Evolutionary conservation across 306 rosid genomes (phyloP), one percentile per base, ranked within the genome.

Genomic region (Vigna angularis): DNA sequence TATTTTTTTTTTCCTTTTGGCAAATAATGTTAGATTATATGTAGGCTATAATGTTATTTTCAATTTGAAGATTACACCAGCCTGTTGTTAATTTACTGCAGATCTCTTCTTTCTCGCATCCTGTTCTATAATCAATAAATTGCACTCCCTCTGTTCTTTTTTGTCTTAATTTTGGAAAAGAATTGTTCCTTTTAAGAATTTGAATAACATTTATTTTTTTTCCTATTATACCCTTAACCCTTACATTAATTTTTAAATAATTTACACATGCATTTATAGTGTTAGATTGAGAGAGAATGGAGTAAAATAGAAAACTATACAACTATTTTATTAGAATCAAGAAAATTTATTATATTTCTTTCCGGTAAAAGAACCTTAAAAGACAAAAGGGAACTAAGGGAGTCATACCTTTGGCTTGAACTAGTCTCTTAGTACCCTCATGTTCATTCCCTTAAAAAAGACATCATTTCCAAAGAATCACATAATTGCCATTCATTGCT

Each of bases 401-500:
- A 36, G 42, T 36, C 42, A 55, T 64, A 76, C 42, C 45, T 36
- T 67, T 63, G 40, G 59, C 70, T 79, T 74, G 63, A 69, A 62
- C 42, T 30, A 78, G 63, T 32, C 10, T 73, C 66, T 67, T 44
- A n/a, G 62, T 22, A 34, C 20, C 26, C 26, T 44, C 49, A 9
- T 66, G 70, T 53, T 51, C 53, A 55, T 36, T 73, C 57, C 32
- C 44, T 1, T 32, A 7, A 11, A 74, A 50, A 1, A 61, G 44
- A n/a, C 3, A 38, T 50, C 50, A 38, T 84, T 81, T 53, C 76
- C 66, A 70, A 56, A 61, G 47, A 74, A 66, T 40, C 71, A 7
- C 17, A 7, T 50, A 51, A 24, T 79, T 59, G 14, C 20, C 62
- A 62, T 72, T 66, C 40, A 14, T 77, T 81, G 77, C 80, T 76